Base-by-base conservation (phyloP, 345 rosid genomes). In the Dovyalis caffra region DNA sequence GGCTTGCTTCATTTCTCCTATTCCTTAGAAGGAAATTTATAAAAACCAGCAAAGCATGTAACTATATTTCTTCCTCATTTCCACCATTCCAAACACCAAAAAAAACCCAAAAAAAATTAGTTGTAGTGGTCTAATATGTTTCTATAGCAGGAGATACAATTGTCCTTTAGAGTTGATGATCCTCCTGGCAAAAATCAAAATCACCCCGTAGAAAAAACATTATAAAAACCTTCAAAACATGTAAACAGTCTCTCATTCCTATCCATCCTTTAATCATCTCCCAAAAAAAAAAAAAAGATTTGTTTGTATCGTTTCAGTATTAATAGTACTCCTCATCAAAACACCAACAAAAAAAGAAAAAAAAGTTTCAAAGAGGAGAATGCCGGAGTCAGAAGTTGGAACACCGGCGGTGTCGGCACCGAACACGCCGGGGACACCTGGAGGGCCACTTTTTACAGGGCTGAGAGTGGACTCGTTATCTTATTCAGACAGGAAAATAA, bases 381-480 rank as follows among this genome's bases (percentile, higher is more conserved):
- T 85, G 88, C 75, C 86, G 23, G 94, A 82, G 37, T 57, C 73
- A 4, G 67, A 37, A 57, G 45, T 76, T 2, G 87, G 74, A 43
- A 87, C 90, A 6, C 90, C 90, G 33, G 76, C 85, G 63, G 90
- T 77, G 8, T 89, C 97, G 8, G 89, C 99, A 6, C 99, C 98
- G 73, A 90, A 92, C 1, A 95, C 99, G 5, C 97, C 97, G 53
- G 98, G 96, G 66, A 92, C 97, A 16, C 97, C 98, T 20, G 98
- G 97, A 67, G 95, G 97, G 33, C 96, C 99, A 32, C 79, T 95
- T 81, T 87, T 95, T 62, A 69, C 96, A 29, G 78, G 88, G 63
- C 43, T 78, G 90, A 86, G 97, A 79, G 88, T 90, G 62, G 99
- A 95, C 66, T 95, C 99, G 16, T 74, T 95, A 83, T 93, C 99